phyloP scores from a whole-genome alignment of 805 yeast species.

The Yamadazyma laniorum region DNA sequence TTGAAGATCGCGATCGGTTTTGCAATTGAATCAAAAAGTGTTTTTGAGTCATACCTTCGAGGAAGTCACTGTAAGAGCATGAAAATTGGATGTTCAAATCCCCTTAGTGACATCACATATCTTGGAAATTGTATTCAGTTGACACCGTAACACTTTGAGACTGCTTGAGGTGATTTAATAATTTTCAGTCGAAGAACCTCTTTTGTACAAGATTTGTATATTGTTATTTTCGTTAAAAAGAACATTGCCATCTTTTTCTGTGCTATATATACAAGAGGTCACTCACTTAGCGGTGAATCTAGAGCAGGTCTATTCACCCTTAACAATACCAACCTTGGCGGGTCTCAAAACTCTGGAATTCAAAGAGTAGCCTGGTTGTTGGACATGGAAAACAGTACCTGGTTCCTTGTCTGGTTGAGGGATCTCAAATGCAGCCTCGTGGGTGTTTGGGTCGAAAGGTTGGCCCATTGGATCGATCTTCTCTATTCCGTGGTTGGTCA shows the following conservation, averaged over 20 bases:
- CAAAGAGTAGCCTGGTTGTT: conserved; percentile 83
- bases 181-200: too few species aligned
- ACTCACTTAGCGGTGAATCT: too few species aligned
- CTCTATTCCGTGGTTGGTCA: conserved; percentile 72
- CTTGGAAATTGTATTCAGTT: too few species aligned
- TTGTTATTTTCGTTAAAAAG: too few species aligned
- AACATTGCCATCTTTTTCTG: too few species aligned
- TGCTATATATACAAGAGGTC: conserved; percentile 7
- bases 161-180: too few species aligned
- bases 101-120: too few species aligned
- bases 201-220: too few species aligned
- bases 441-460: conserved; percentile 84
- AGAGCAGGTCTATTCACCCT: conserved; percentile 31
- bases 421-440: conserved; percentile 89
- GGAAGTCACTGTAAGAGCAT: too few species aligned
- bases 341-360: conserved; percentile 90
- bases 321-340: conserved; percentile 93
- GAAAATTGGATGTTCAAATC: too few species aligned
- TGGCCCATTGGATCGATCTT: conserved; percentile 84
- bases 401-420: conserved; percentile 87
- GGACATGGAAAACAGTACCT: conserved; percentile 90
- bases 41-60: conserved; percentile 10
- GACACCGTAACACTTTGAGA: too few species aligned
- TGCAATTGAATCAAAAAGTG: not conserved
- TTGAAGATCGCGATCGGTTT: not conserved